Evolutionary conservation across 805 yeast genomes (phyloP), one percentile per base, ranked within the genome.

Genomic region (Teunomyces aglyptinius): DNA sequence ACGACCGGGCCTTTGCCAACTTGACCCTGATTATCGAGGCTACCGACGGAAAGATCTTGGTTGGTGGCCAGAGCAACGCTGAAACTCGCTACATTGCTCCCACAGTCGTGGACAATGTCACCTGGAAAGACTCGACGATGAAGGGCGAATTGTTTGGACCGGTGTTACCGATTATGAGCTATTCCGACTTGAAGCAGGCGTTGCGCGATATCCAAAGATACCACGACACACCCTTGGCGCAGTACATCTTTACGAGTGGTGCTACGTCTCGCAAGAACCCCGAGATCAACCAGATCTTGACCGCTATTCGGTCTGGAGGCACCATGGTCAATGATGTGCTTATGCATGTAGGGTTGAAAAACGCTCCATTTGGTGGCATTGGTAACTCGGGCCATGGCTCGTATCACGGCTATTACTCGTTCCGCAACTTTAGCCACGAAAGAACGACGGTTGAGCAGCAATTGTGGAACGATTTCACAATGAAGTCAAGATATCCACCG

Each of bases 281-380:
- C 3, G 65, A 66, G 46, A 49, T 73, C 38, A 65, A 70, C 46
- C 49, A 46, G 15, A 78, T 89, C 49, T 65, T 76, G 47, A 61
- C 67, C 3, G 58, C 71, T 7, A 68, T 89, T 19, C 77, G 95
- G 58, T 84, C 94, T 0, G 97, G 97, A 22, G 85, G 80, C 3
- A 70, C 82, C 11, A 63, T 81, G 40, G 70, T 87, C 50, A 89
- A 89, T 60, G 97, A 90, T 53, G 75, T 83, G 0, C 43, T 89
- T 41, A 50, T 87, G 57, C 96, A 89, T 51, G 89, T 80, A 36
- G 91, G 81, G 1, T 73, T 86, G 44, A 48, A 73, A 5, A 74
- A 75, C 41, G 80, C 88, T 3, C 97, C 97, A 20, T 92, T 91
- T 66, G 98, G 98, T 28, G 98, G 98, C 19, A 69, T 91, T 46